Base-by-base conservation (phyloP, 441 rosid species). In the Viola pubescens region DNA sequence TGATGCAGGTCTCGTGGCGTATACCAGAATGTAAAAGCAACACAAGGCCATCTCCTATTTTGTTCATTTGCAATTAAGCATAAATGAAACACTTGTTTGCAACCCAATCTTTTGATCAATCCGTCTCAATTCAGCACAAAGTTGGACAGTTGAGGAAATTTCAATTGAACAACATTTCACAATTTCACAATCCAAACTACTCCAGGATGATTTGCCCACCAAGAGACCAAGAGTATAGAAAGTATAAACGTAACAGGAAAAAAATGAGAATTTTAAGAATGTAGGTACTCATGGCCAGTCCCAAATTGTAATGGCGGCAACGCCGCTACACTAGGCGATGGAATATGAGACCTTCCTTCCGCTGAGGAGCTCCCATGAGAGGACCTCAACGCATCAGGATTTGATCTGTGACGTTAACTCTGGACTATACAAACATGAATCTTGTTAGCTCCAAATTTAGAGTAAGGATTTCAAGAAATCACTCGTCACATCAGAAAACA, bases 321-420 rank as follows among this genome's bases (percentile, higher is more conserved):
- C 71, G 82, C 82, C 54, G 83, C 82, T 79, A 64, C 73, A 66
- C 78, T 79, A 77, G 86, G 83, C 77, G 63, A 75, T 75, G 82
- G 83, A 79, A 79, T 79, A 81, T 77, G 82, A 75, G 78, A 68
- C 80, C 70, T 4, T 54, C 65, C 13, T 14, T 38, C 70, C 1
- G 44, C 57, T 51, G 68, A 64, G 56, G 49, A 40, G 11, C 45
- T 12, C 59, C 40, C 55, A 2, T 4, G 3, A 48, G 48, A 60
- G 46, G 40, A 34, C 74, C 72, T 55, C 70, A n/a, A 66, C 74
- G 68, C 54, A 9, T 37, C 14, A 49, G 61, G 52, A 10, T 53
- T 78, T 48, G 0, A 1, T 78, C 13, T 76, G 44, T 62, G 83
- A 81, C 83, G 78, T 70, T 78, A 52, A 58, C 78, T 60, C 48